Conservation (phyloP, 1,139 yeast species). For the Lodderomyces beijingensis region DNA sequence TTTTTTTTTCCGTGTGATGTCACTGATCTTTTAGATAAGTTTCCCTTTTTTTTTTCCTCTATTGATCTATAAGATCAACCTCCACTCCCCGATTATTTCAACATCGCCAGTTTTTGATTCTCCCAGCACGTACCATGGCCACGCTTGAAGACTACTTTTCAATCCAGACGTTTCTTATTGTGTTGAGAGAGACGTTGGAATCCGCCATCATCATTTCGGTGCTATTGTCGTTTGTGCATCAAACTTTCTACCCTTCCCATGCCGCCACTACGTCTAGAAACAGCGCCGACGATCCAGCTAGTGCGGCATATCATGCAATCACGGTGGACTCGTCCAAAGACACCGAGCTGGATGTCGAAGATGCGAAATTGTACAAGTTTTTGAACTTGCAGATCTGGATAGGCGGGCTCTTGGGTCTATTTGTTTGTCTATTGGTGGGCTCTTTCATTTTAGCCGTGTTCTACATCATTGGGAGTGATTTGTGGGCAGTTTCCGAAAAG, state of each 20-base stretch:
- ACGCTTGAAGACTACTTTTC: constrained; percentile 35
- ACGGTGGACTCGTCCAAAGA: background rate
- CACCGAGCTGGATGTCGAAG: constrained; percentile 1
- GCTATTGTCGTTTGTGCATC: constrained; percentile 38
- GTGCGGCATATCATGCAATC: constrained; percentile 3
- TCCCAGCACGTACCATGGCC: too few species aligned
- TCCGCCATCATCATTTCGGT: constrained; percentile 46
- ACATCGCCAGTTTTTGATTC: too few species aligned
- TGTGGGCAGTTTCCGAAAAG: constrained; percentile 43
- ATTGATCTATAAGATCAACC: background rate
- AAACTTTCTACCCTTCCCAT: constrained; percentile 20
- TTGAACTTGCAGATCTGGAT: constrained; percentile 38
- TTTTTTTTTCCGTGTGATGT: background rate
- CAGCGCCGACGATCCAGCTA: constrained; percentile 1
- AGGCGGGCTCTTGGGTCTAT: constrained; percentile 39
- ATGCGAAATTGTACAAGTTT: constrained; percentile 14
- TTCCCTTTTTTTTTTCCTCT: background rate
- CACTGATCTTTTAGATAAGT: constrained; percentile 1
- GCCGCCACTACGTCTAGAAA: background rate
- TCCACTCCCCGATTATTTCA: too few species aligned
- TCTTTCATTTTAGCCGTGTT: constrained; percentile 32
- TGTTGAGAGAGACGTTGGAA: constrained; percentile 43
- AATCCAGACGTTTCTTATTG: constrained; percentile 42
- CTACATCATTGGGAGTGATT: constrained; percentile 35
- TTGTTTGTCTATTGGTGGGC: constrained; percentile 36